A percentile compares a stretch with the other conserved stretches of the same genome.
phyloP scores from a whole-genome alignment of 805 yeast species.

The Yarrowia sp. region DNA sequence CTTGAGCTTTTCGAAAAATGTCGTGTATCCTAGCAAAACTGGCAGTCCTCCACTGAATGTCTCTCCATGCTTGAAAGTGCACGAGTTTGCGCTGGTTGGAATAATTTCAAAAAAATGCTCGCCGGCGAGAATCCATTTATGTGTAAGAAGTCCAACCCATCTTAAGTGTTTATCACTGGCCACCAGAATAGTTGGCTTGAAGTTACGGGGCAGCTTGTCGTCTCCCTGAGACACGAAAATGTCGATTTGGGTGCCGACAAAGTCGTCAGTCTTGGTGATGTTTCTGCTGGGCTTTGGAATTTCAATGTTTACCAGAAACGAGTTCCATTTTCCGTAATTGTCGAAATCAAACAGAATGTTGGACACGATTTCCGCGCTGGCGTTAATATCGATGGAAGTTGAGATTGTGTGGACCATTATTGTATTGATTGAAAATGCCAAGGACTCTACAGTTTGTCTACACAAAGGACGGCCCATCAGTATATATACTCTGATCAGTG shows the following conservation, averaged over 20 bases:
- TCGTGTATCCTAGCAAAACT: background rate
- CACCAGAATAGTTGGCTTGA: background rate
- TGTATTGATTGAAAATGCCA: background rate
- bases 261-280: background rate
- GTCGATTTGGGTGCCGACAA: background rate
- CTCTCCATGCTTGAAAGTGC: background rate
- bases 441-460: background rate
- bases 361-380: background rate
- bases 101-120: slow-evolving; percentile 1
- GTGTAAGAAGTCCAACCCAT: background rate
- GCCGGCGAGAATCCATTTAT: background rate
- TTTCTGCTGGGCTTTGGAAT: background rate
- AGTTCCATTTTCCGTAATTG: slow-evolving; percentile 14
- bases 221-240: background rate
- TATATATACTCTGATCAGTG: background rate
- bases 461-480: background rate
- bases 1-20: background rate
- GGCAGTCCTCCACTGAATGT: background rate
- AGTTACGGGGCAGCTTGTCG: background rate
- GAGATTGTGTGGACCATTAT: background rate
- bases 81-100: background rate
- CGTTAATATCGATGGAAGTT: background rate
- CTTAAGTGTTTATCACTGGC: background rate
- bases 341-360: slow-evolving; percentile 4
- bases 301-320: background rate